A percentile compares a stretch with the other conserved stretches of the same genome.
phyloP scores from a whole-genome alignment of 2,329 filamentous ascomycete genomes.

The Arthrocladium fulminans region DNA sequence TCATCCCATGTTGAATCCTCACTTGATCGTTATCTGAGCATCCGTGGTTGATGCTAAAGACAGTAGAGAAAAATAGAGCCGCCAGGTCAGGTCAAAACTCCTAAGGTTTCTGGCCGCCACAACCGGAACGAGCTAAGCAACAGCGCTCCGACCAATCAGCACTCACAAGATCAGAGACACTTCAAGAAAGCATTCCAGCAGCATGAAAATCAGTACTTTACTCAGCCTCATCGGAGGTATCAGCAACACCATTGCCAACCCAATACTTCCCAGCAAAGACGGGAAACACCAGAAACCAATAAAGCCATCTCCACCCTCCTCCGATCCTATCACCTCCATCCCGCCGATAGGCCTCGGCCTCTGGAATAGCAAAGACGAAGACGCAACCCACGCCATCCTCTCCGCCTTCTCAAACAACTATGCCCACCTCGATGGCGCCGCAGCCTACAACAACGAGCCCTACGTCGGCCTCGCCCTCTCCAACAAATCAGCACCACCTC shows the following conservation, averaged over 20 bases:
- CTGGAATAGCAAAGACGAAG: constrained; percentile 29
- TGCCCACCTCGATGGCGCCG: constrained; percentile 32
- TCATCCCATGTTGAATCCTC: background rate
- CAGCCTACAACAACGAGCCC: constrained; percentile 52
- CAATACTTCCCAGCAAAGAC: background rate
- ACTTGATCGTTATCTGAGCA: background rate
- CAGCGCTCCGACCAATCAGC: background rate
- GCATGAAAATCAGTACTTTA: background rate
- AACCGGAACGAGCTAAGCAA: background rate
- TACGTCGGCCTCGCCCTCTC: constrained; percentile 58
- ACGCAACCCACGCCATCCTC: constrained; percentile 24
- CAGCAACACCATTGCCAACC: background rate
- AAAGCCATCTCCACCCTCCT: constrained; percentile 1
- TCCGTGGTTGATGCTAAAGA: background rate
- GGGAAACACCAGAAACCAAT: constrained; percentile 4
- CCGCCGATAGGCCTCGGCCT: constrained; percentile 33
- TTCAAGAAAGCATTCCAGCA: background rate
- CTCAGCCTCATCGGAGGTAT: background rate
- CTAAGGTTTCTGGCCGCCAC: background rate
- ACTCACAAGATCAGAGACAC: background rate
- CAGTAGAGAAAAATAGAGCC: background rate
- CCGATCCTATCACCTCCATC: constrained; percentile 18
- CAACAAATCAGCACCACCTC: constrained; percentile 48
- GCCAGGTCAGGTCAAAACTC: background rate
- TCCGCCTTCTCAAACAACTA: constrained; percentile 32